Base-by-base conservation (phyloP, 345 rosid species). In the Firmiana major region DNA sequence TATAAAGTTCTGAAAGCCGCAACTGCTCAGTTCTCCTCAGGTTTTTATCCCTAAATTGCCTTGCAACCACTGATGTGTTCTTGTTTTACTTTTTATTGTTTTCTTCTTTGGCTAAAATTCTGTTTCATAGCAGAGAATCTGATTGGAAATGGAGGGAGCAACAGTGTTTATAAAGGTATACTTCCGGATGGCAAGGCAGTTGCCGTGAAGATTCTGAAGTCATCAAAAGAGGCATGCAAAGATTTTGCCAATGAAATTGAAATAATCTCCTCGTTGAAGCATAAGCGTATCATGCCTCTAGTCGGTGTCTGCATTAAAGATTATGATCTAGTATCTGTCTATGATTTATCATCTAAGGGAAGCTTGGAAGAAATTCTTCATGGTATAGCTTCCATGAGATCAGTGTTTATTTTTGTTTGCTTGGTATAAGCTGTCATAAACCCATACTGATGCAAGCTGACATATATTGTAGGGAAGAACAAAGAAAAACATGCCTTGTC, bases 131-230 rank as follows among this genome's bases (percentile, higher is more conserved):
- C 80, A 93, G 99, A 83, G 79, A 92, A 90, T 71, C 65, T 93
- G 26, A 90, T 88, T n/a, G 99, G 97, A 24, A 86, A 91, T 80
- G 98, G 99, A 75, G 99, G 97, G 31, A 89, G 87, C 62, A 93
- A 89, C 79, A 84, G 80, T 16, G 98, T 96, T 0, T 96, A 91
- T 73, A 93, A 84, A 78, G 98, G 98, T 11, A 77, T 77, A 67
- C 91, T 93, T 78, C 88, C 83, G 3, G 97, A 90, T 84, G 93
- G 98, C 15, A 90, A 84, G 70, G 81, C 77, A 7, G 86, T 91
- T 57, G 99, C 97, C 0, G 88, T 93, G 40, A 96, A 92, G 86
- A 85, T 91, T 80, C 86, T 84, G 81, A 85, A 85, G 74, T 86
- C 98, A 28, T 85, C 89, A 0, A 74, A 78, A 73, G 92, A 88